A percentile compares a stretch with the other conserved stretches of the same genome.
Evolutionary conservation across 768 basidiomycete genomes (phyloP).

Genomic region (Pseudohyphozyma bogoriensis): DNA sequence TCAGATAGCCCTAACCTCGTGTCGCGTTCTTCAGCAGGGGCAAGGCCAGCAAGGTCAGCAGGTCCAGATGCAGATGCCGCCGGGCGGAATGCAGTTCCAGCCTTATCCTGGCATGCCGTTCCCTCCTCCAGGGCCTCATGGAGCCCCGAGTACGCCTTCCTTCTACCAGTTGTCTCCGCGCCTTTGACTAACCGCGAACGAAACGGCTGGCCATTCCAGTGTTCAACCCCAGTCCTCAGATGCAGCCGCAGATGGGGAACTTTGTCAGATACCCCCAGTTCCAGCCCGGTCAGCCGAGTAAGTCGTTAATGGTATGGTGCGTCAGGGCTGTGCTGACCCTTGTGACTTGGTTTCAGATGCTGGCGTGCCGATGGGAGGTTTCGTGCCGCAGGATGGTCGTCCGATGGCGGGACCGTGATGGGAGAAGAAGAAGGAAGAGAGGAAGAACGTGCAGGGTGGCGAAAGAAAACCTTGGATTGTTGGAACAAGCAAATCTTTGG

Average conservation of each 20-base stretch:
- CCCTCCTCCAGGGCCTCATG: neutral
- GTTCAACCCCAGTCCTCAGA: neutral
- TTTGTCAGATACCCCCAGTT: constrained; percentile 1
- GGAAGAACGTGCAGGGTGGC: too few relatives aligned
- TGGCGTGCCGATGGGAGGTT: too few relatives aligned
- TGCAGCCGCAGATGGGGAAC: neutral
- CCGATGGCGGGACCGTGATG: neutral
- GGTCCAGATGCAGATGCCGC: neutral
- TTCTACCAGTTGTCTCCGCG: neutral
- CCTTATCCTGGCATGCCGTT: neutral
- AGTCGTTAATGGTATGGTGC: too few relatives aligned
- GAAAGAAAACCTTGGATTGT: too few relatives aligned
- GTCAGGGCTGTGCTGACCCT: too few relatives aligned
- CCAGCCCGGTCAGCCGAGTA: neutral
- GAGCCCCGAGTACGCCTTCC: neutral
- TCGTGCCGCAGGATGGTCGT: neutral
- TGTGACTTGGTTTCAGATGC: too few relatives aligned
- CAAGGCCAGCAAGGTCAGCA: neutral
- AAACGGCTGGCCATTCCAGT: neutral
- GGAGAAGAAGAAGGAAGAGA: neutral
- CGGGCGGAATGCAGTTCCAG: neutral
- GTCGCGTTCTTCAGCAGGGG: neutral
- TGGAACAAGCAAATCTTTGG: too few relatives aligned
- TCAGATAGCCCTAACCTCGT: too few relatives aligned
- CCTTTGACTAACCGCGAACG: neutral